Percentiles rank a stretch among this genome's conserved stretches.
Evolutionary conservation across 139 green algal genomes (phyloP).

Genomic region (Dunaliella primolecta): DNA sequence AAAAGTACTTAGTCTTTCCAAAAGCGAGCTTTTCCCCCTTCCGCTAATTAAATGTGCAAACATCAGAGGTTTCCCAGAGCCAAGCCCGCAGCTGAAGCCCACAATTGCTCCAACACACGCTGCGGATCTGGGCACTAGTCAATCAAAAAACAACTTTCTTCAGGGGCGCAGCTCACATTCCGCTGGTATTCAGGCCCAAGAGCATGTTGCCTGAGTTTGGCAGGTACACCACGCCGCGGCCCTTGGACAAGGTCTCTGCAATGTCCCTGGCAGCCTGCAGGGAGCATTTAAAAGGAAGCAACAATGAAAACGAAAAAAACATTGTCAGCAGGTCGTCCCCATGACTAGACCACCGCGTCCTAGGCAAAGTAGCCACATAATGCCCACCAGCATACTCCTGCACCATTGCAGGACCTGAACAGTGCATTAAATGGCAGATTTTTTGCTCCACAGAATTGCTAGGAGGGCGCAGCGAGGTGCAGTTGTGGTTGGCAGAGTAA

Average conservation of each 20-base stretch:
- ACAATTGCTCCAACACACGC: background rate
- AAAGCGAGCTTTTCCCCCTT: too few species aligned
- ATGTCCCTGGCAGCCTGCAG: slow-evolving; percentile 89
- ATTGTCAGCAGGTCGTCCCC: background rate
- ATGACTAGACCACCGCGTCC: background rate
- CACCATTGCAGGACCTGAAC: too few species aligned
- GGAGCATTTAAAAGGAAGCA: background rate
- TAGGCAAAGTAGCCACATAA: background rate
- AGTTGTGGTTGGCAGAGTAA: too few species aligned
- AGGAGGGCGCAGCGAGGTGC: too few species aligned
- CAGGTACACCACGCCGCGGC: slow-evolving; percentile 94
- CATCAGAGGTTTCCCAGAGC: background rate
- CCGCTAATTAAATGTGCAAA: background rate
- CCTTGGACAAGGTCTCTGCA: slow-evolving; percentile 83
- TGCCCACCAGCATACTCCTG: too few species aligned
- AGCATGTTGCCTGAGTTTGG: slow-evolving; percentile 86
- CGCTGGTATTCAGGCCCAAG: slow-evolving; percentile 57
- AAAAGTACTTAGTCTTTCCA: too few species aligned
- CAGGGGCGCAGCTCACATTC: background rate
- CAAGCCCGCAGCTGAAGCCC: background rate
- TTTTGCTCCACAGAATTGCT: too few species aligned
- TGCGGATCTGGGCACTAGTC: too few species aligned
- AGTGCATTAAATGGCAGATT: too few species aligned
- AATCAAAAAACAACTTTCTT: background rate
- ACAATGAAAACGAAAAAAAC: too few species aligned